Base-by-base conservation (phyloP, 148 eudicot species). In the Agrostemma githago region DNA sequence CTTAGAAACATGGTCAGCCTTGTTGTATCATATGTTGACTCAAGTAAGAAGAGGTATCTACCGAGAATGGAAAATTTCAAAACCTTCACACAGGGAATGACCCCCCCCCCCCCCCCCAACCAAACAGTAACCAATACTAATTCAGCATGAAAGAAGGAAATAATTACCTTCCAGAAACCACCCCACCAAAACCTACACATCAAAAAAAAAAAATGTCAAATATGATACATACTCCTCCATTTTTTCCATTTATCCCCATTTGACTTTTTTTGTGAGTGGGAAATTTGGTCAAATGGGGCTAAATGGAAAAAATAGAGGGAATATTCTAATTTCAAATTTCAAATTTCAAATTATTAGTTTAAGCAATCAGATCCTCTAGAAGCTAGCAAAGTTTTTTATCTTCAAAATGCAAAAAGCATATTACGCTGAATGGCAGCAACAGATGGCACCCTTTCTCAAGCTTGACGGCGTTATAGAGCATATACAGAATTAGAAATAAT, bases 141-240 rank as follows among this genome's bases (percentile, higher is more conserved):
- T 70, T 41, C 40, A 12, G 76, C 65, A 74, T 43, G 48, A 54
- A 53, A 48, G 71, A 65, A 67, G 8, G 51, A 80, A 77, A 19
- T 58, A 62, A 68, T 57, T 84, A 95, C 98, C 98, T 95, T 95
- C 92, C 92, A 95, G 77, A 95, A 86, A 82, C 98, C 98, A 79
- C 97, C 98, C 83, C 84, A 95, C 98, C 98, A 95, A 79, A 95
- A 95, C 87, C 98, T 95, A 80, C 70, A 84, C 19, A 85, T 53
- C 62, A 60, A 44, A 74, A 59, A 68, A 61, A 9, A 70, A 61
- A 53, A 17, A 39, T 12, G 64, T 76, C 60, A 76, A 54, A 64
- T 57, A 68, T 56, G 56, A 73, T 39, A 76, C 46, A 78, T 64
- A 51, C 38, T 68, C 65, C 34, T 26, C 34, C 34, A 26, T 26